Evolutionary conservation across 1,139 yeast species (phyloP), one percentile per base, ranked within the genome.

Genomic region (Geotrichum histeridarum): DNA sequence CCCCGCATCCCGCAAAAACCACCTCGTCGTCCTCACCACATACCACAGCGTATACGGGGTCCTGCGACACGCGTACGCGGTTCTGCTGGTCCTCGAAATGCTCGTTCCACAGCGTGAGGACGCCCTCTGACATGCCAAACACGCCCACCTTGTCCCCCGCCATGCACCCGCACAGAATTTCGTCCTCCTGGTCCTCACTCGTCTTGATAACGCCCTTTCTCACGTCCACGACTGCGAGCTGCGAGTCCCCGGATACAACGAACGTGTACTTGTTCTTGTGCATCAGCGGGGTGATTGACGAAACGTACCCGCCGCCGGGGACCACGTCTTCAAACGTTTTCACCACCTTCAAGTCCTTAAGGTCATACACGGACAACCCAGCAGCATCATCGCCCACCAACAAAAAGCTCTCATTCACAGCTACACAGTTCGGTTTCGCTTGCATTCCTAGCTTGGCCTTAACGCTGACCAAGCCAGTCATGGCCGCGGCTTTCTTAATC

Each of bases 171-270:
- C 93, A 77, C 50, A 91, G 71, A 35, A 93, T 73, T 67, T 93
- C 99, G 65, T 93, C 98, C 61, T 87, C 96, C 71, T 93, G 99
- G 65, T 90, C 93, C 61, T 90, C 98, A 37, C 86, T 80, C 1
- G 80, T 73, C 4, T 81, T 65, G 0, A 83, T 68, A 12, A 71
- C 72, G 12, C 84, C 86, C 62, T 86, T 87, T 53, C 96, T 75
- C 4, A 86, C 76, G 68, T 93, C 98, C 63, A 91, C 77, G 57
- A 85, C 86, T 0, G 89, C 79, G 48, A 93, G 74, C 0, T 94
- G 86, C 1, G 96, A 86, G 12, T 93, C 84, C 0, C 97, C 98
- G 27, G 86, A 75, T 0, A 95, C 81, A 44, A 90, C 77, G 64
- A 83, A 88, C 64, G 85, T 93, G 70, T 89, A 87, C n/a, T 85